These are phyloP conservation scores for Kodamaea kaohsiungensis DNA, from an alignment of 805 yeast genomes.

Conservation along the genomic window DNA sequence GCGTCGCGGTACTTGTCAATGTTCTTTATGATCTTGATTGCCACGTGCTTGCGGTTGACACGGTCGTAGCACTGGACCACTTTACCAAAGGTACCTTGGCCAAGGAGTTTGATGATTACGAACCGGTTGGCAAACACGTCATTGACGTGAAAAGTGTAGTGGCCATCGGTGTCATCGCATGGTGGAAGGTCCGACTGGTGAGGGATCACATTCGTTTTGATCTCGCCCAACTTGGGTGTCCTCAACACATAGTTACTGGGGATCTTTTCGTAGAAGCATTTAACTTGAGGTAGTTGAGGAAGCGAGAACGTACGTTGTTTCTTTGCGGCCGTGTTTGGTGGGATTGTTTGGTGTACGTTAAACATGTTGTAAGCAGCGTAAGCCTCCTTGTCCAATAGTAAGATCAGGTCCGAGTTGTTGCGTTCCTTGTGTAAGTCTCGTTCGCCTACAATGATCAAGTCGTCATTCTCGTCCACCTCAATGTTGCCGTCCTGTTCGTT, in stretches of 20 bases:
- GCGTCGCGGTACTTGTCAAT: conserved; percentile 96
- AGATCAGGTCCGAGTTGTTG: conserved; percentile 32
- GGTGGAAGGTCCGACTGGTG: conserved; percentile 30
- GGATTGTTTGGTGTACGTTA: conserved; percentile 18
- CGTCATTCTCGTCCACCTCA: conserved; percentile 30
- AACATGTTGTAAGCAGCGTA: conserved; percentile 45
- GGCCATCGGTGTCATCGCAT: conserved; percentile 73
- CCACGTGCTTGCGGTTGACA: conserved; percentile 61
- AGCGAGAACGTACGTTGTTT: conserved; percentile 45
- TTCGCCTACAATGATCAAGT: conserved; percentile 39
- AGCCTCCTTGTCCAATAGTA: conserved; percentile 38
- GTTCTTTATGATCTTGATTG: conserved; percentile 89
- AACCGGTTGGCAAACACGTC: conserved; percentile 75
- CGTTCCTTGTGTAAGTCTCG: conserved; percentile 19
- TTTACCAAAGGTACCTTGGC: conserved; percentile 93
- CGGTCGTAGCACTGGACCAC: conserved; percentile 83
- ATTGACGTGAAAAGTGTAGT: conserved; percentile 61
- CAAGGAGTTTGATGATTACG: conserved; percentile 64
- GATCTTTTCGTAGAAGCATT: conserved; percentile 41
- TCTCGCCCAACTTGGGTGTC: conserved; percentile 41
- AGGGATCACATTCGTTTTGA: conserved; percentile 41
- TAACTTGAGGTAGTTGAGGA: conserved; percentile 47
- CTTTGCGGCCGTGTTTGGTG: conserved; percentile 16
- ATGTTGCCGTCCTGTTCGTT: conserved; percentile 15
- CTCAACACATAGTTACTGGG: conserved; percentile 38